Evolutionary conservation across 352 stramenopile species (phyloP).

Genomic region (Phytophthora hybrid): DNA sequence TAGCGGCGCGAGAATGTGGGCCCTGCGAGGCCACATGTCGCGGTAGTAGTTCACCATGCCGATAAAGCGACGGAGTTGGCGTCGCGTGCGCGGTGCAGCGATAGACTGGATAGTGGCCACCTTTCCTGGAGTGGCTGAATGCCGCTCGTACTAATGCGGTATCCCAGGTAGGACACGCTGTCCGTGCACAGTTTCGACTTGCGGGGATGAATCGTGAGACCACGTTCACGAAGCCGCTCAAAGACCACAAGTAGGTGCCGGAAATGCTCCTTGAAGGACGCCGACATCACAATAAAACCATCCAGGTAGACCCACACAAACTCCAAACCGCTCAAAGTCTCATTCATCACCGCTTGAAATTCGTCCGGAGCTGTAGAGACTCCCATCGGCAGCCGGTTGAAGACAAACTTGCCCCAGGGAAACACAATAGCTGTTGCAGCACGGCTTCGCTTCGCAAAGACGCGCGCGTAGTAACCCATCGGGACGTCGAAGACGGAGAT

Average conservation of each 20-base stretch:
- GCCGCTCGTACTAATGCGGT: conserved; percentile 5
- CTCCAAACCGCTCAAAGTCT: neutral
- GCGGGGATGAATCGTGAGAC: conserved; percentile 6
- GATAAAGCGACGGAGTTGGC: conserved; percentile 2
- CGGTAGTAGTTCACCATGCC: conserved; percentile 10
- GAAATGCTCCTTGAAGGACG: conserved; percentile 5
- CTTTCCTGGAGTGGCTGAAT: conserved; percentile 1
- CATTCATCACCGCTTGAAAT: conserved; percentile 14
- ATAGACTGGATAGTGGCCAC: conserved; percentile 6
- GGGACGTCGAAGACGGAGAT: conserved; percentile 2
- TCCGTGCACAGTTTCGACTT: conserved; percentile 7
- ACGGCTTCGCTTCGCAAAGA: neutral
- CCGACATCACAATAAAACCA: conserved; percentile 7
- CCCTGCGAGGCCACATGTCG: conserved; percentile 6
- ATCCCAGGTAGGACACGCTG: conserved; percentile 3
- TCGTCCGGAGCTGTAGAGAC: neutral
- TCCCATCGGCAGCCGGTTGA: neutral
- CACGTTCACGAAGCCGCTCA: conserved; percentile 2
- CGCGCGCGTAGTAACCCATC: conserved; percentile 6
- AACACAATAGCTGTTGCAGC: conserved; percentile 9
- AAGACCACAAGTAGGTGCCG: conserved; percentile 1
- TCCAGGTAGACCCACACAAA: conserved; percentile 6
- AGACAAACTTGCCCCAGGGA: conserved; percentile 4
- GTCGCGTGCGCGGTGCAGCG: neutral
- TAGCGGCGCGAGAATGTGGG: conserved; percentile 2